These are phyloP conservation scores for Kazachstania taianensis DNA, from an alignment of 805 yeast genomes.

Conservation along the genomic window DNA sequence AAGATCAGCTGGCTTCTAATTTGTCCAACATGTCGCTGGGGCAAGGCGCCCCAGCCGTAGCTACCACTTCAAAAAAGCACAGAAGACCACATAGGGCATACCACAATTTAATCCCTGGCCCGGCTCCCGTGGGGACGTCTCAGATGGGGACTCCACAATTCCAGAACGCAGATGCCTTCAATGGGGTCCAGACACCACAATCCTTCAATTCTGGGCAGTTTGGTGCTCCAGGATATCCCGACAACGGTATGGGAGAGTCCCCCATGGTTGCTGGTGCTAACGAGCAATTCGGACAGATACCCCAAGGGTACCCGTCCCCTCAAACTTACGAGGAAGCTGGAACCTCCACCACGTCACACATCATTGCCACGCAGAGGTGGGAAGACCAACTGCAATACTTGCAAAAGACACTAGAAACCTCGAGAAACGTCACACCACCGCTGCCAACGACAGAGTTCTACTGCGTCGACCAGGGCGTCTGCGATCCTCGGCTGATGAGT, in stretches of 20 bases:
- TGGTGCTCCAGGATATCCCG: slow-evolving; percentile 6
- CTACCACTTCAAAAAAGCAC: slow-evolving; percentile 8
- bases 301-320: neutral
- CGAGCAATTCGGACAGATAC: neutral
- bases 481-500: slow-evolving; percentile 71
- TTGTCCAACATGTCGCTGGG: slow-evolving; percentile 18
- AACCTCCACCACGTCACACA: slow-evolving; percentile 16
- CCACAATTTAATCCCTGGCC: slow-evolving; percentile 9
- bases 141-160: slow-evolving; percentile 6
- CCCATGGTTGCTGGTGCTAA: neutral
- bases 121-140: neutral
- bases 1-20: slow-evolving; percentile 12
- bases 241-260: neutral
- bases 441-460: slow-evolving; percentile 61
- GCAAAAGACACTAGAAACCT: slow-evolving; percentile 49
- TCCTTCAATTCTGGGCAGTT: slow-evolving; percentile 9
- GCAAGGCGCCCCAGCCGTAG: slow-evolving; percentile 6
- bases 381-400: slow-evolving; percentile 30
- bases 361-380: slow-evolving; percentile 28
- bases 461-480: slow-evolving; percentile 72
- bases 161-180: neutral
- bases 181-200: slow-evolving; percentile 3
- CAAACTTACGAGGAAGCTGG: neutral
- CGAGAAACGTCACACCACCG: slow-evolving; percentile 76
- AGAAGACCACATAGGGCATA: slow-evolving; percentile 27